Evolutionary conservation across 345 rosid species (phyloP), one percentile per base, ranked within the genome.

Genomic region (Dipteronia sinensis): DNA sequence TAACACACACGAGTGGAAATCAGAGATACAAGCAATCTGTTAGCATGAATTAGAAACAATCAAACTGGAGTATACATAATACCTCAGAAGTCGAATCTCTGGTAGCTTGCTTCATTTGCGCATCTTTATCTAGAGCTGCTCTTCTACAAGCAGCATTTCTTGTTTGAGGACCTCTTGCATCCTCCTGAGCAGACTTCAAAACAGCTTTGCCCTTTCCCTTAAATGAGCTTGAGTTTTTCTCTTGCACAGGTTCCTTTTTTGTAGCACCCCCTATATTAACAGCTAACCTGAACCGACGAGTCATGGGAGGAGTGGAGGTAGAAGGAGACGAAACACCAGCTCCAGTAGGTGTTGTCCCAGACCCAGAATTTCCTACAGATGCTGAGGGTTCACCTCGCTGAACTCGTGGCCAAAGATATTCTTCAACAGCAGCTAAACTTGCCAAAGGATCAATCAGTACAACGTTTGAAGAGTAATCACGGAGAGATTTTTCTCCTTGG

Each of bases 131-230:
- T 55, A 88, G 76, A 40, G 83, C 89, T 44, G 97, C 98, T 82
- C 90, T 93, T 89, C 94, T 94, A 71, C 92, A 98, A 86, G 93
- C 69, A 72, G 92, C 90, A 86, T 92, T 97, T 87, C 98, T 93
- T 31, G 99, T 97, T 86, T 93, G 96, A 72, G 99, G 98, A 76
- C 97, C 97, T 85, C 90, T 88, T 31, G 85, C 82, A 78, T 90
- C 99, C 70, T 86, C 96, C 61, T 81, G 97, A 69, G 88, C 85
- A 68, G 91, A 83, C 86, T 92, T 97, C 88, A 97, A 78, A 79
- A 97, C 97, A 77, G 98, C 97, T 87, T 94, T 97, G 74, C 99
- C 99, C 88, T 96, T 96, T 53, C 97, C 99, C 85, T 92, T 96
- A 0, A 96, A 94, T 58, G 96, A 89, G 87, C 89, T 88, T 64